Evolutionary conservation across 768 basidiomycete genomes (phyloP).

Genomic region (Steccherinum ochraceum): DNA sequence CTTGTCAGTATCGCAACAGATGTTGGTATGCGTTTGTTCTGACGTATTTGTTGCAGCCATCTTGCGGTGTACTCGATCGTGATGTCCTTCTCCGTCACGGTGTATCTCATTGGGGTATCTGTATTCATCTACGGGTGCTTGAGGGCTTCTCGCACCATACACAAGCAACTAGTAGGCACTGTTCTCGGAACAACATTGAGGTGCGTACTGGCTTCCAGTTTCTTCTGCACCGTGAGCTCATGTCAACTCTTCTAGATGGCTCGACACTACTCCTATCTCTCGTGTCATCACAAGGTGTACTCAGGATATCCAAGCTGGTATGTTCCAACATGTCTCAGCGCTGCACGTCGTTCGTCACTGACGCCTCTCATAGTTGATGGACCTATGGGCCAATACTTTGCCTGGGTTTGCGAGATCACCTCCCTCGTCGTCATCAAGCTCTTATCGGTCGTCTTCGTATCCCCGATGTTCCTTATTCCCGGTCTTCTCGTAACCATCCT

Average conservation of each 20-base stretch:
- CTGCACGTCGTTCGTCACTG: background rate
- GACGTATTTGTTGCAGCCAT: conserved; percentile 32
- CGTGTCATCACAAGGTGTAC: conserved; percentile 65
- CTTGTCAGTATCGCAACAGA: conserved; percentile 25
- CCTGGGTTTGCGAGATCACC: conserved; percentile 25
- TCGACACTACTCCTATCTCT: conserved; percentile 45
- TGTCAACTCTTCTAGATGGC: conserved; percentile 29
- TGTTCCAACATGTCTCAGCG: background rate
- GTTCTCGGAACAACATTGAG: conserved; percentile 27
- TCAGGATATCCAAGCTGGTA: conserved; percentile 47
- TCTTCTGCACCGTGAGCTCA: background rate
- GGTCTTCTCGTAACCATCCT: conserved; percentile 29
- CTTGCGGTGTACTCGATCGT: conserved; percentile 36
- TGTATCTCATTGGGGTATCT: conserved; percentile 30
- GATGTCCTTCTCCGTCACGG: conserved; percentile 22
- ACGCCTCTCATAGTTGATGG: conserved; percentile 27
- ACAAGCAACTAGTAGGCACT: conserved; percentile 21
- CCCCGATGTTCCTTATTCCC: conserved; percentile 36
- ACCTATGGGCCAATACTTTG: conserved; percentile 21
- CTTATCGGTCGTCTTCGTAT: conserved; percentile 31
- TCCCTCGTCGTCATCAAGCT: conserved; percentile 26
- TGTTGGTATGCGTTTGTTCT: no score
- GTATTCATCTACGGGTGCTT: conserved; percentile 24
- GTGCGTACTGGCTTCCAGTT: conserved; percentile 10
- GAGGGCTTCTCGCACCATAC: conserved; percentile 26